Base-by-base conservation (phyloP, 768 basidiomycete genomes). In the Amanita molliuscula region DNA sequence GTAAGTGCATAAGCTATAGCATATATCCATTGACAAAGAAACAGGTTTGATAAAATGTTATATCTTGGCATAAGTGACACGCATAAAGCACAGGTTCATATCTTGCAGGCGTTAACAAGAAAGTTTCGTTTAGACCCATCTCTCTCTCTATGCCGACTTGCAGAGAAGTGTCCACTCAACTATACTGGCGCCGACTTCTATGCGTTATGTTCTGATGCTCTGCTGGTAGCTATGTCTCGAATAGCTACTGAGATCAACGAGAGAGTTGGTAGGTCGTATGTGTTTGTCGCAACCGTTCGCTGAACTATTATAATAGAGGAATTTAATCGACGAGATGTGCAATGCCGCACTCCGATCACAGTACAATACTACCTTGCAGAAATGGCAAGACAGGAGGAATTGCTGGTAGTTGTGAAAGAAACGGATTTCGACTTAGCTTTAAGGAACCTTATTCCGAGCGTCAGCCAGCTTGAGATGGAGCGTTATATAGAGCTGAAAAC, bases 131-230 rank as follows among this genome's bases (percentile, higher is more conserved):
- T 97, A 21, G 77, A 88, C 56, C 74, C 84, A 0, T 68, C 66
- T 44, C 70, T 93, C 6, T 69, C 82, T 56, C 76, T 98, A 6
- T 62, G 64, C 16, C 53, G 58, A 6, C 65, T 99, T 38, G 88
- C 87, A 18, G 71, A 80, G 23, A 67, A 69, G 29, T 98, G 94
- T 54, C 84, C 91, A 0, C 90, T 94, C 72, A 91, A 93, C 61
- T 93, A 85, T 61, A 98, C 96, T 2, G 96, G 96, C 38, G 96
- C 96, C 36, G 96, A 99, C 63, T 93, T 98, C 55, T 98, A 99
- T 69, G 96, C 96, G 0, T 70, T 99, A 7, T 98, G 96, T 64
- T 88, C 92, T 4, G 95, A 99, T 65, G 94, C 96, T 1, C 81
- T 99, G 76, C 73, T 99, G 50, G 88, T 88, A 62, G 91, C 96